Base-by-base conservation (phyloP, 179 eudicot species). In the Pouteria campechiana region DNA sequence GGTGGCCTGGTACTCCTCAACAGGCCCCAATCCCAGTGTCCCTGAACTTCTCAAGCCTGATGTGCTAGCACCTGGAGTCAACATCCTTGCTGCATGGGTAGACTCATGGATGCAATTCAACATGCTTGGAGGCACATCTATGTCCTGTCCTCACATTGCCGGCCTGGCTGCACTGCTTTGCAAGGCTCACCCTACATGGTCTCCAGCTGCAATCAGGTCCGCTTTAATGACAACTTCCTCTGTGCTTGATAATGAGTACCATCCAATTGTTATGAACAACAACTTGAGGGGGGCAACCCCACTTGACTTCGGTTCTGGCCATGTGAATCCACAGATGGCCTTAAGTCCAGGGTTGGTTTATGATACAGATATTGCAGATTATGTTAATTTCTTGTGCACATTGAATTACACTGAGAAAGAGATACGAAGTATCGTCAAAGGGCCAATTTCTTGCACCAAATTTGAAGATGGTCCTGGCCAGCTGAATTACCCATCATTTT, bases 81-180 rank as follows among this genome's bases (percentile, higher is more conserved):
- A 81, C 25, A 89, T 89, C 25, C 58, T 89, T 57, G 97, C 97
- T 7, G 93, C 83, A 1, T 89, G 97, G 97, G 77, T 94, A 0
- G 82, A 67, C 48, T 76, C 81, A 65, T 79, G 55, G 69, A 64
- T 88, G 1, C 44, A 54, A 38, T 88, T 85, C 83, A 89, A 85
- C 55, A 84, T 85, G 43, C 67, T 84, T n/a, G 10, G 52, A 88
- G 97, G 97, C 37, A 85, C 97, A 48, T 89, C 97, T 3, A 89
- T 89, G 97, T 85, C 97, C 1, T 89, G 97, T 63, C 97, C 97
- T 0, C 97, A 89, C 53, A 85, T 89, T 11, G 81, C 89, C 24
- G 97, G 97, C 14, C 53, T 85, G 17, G 97, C 95, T 2, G 97
- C 95, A 7, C 27, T 89, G 51, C 67, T 89, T 17, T 85, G 81